phyloP scores from a whole-genome alignment of 1,139 yeast genomes.

The Debaryomyces udenii region DNA sequence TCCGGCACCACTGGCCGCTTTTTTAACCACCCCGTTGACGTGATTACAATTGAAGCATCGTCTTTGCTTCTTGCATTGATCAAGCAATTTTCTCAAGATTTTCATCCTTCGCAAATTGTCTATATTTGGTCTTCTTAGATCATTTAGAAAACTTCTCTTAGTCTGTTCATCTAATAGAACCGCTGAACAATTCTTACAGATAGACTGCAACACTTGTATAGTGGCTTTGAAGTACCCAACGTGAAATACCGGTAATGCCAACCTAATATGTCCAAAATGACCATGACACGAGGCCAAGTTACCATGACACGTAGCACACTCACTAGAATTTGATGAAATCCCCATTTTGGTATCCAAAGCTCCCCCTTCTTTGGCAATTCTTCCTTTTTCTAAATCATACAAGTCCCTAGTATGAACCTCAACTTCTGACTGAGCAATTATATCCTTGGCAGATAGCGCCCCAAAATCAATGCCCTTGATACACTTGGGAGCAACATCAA shows the following conservation, averaged over 20 bases:
- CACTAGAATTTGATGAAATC: constrained; percentile 79
- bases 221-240: constrained; percentile 95
- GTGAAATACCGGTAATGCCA: constrained; percentile 95
- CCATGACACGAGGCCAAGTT: constrained; percentile 95
- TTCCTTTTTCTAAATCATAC: constrained; percentile 82
- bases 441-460: constrained; percentile 87
- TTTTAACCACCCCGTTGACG: constrained; percentile 94
- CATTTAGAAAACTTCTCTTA: constrained; percentile 69
- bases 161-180: constrained; percentile 73
- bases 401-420: constrained; percentile 91
- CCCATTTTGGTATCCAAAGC: constrained; percentile 96
- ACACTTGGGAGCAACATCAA: constrained; percentile 85
- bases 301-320: constrained; percentile 92
- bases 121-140: constrained; percentile 82
- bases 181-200: constrained; percentile 89
- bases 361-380: constrained; percentile 78
- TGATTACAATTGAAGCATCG: constrained; percentile 86
- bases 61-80: constrained; percentile 94
- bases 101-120: constrained; percentile 94
- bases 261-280: constrained; percentile 92
- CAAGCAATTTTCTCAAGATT: constrained; percentile 76
- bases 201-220: constrained; percentile 83
- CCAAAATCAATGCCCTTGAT: constrained; percentile 92
- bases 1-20: constrained; percentile 90
- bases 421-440: constrained; percentile 90